phyloP scores from a whole-genome alignment of 1,284 basidiomycete species.

The Mycosarcoma mackinlayi region DNA sequence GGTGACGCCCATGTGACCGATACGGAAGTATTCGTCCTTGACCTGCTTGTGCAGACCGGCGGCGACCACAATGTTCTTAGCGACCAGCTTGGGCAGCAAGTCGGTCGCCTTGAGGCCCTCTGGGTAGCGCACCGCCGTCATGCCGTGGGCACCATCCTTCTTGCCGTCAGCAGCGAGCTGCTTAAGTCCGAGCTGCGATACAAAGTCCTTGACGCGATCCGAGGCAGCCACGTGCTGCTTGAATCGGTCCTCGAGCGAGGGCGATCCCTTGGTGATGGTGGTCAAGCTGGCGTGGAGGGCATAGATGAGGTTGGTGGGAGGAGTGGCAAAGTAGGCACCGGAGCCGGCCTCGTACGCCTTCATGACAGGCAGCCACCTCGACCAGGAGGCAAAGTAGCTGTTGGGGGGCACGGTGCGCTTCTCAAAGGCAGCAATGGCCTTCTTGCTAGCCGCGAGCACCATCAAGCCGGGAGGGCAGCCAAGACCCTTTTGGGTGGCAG shows the following conservation, averaged over 20 bases:
- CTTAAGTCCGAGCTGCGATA: slow-evolving; percentile 75
- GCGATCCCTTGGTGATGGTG: slow-evolving; percentile 74
- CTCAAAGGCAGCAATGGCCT: slow-evolving; percentile 82
- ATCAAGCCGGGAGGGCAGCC: slow-evolving; percentile 94
- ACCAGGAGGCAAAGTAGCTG: slow-evolving; percentile 82
- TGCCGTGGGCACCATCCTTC: slow-evolving; percentile 66
- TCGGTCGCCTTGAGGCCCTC: slow-evolving; percentile 60
- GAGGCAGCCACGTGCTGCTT: slow-evolving; percentile 80
- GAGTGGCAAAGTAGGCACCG: slow-evolving; percentile 65
- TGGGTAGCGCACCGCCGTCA: slow-evolving; percentile 67
- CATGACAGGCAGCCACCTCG: slow-evolving; percentile 67
- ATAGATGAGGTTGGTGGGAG: slow-evolving; percentile 90
- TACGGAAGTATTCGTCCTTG: slow-evolving; percentile 76
- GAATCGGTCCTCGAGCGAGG: slow-evolving; percentile 83
- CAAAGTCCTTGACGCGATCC: slow-evolving; percentile 78
- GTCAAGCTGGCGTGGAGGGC: slow-evolving; percentile 84
- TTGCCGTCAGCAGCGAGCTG: slow-evolving; percentile 64
- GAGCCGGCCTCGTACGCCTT: slow-evolving; percentile 67
- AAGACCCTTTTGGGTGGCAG: slow-evolving; percentile 94
- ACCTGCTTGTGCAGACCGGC: slow-evolving; percentile 88
- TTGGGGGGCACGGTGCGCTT: slow-evolving; percentile 77
- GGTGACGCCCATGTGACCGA: slow-evolving; percentile 87
- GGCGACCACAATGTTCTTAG: slow-evolving; percentile 83
- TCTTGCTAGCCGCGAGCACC: slow-evolving; percentile 82
- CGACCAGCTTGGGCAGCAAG: slow-evolving; percentile 71